phyloP scores from a whole-genome alignment of 805 yeast species.

The Candida peoriensis region DNA sequence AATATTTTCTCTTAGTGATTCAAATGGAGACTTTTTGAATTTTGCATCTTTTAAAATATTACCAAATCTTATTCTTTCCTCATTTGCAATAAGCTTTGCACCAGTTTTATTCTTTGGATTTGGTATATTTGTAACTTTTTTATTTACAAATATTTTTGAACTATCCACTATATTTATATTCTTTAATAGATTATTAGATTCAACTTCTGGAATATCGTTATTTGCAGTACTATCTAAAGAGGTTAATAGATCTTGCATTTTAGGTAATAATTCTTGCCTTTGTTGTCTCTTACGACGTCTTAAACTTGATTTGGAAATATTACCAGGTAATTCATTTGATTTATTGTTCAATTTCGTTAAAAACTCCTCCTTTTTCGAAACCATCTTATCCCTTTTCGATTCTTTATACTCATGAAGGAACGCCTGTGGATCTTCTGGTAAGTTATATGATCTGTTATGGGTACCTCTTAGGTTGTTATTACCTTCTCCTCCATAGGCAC shows the following conservation, averaged over 20 bases:
- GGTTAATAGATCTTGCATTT: conserved; percentile 56
- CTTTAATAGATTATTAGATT: neutral
- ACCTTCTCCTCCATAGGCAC: conserved; percentile 1
- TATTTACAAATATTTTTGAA: conserved; percentile 9
- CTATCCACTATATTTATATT: conserved; percentile 19
- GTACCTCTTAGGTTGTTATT: conserved; percentile 3
- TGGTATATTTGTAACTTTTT: conserved; percentile 32
- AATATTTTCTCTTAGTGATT: conserved; percentile 58
- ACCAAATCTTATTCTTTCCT: conserved; percentile 56
- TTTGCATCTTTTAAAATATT: conserved; percentile 47
- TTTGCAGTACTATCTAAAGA: conserved; percentile 35
- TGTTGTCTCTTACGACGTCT: conserved; percentile 60
- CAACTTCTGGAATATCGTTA: conserved; percentile 6
- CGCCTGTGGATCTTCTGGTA: conserved; percentile 36
- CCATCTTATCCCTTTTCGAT: conserved; percentile 49
- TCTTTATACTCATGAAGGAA: conserved; percentile 48
- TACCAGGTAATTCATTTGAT: conserved; percentile 20
- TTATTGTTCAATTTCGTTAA: conserved; percentile 34
- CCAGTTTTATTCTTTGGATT: conserved; percentile 52
- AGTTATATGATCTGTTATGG: conserved; percentile 8
- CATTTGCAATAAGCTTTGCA: conserved; percentile 46
- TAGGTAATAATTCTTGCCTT: conserved; percentile 60
- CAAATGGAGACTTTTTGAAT: conserved; percentile 59
- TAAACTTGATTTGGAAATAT: conserved; percentile 57
- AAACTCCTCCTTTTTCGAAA: conserved; percentile 33